Evolutionary conservation across 208 protist species (phyloP), one percentile per base, ranked within the genome.

Genomic region (Acanthamoeba culbertsoni): DNA sequence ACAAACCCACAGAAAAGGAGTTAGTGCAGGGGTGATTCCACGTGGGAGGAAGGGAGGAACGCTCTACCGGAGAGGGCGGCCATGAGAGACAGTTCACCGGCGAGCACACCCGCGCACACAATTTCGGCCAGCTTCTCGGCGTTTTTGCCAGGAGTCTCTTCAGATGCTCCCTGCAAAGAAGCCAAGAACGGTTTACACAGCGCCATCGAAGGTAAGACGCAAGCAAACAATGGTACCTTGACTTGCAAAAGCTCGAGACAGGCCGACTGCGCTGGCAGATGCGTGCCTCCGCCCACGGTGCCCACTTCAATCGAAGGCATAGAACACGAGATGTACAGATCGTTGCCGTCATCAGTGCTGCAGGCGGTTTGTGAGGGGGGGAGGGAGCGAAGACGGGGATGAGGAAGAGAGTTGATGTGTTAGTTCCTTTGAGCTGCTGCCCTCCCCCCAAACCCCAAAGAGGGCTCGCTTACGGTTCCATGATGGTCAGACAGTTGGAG

Each of bases 261-360:
- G 0, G 98, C 97, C 10, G 95, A 68, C 97, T 99, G 99, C 5
- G 98, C 97, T 5, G 96, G 94, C 14, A 99, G 96, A 31, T 97
- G 95, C 8, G 99, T 99, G 46, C 99, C 99, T 59, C 99, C 99
- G 68, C 99, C 99, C 45, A 99, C 98, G 18, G 98, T 98, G 62
- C 99, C 99, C 40, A 99, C 98, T 95, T 99, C 99, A 59, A 99
- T 98, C 45, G 98, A 99, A 16, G 99, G 99, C 99, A 99, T 99
- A 31, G 98, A 99, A 71, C 98, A 96, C 28, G 98, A 99, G 28
- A 99, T 97, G 89, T 98, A 96, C 55, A 99, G 97, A 94, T 99
- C 98, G 28, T 94, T 43, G 53, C 96, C 95, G 46, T 97, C 97
- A 48, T 97, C 96, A 33, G 95, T 94, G 73, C 98, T 97, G 18